These are phyloP conservation scores for Fragosphaeria purpurea DNA, from an alignment of 2,329 filamentous ascomycete species.

Conservation along the genomic window DNA sequence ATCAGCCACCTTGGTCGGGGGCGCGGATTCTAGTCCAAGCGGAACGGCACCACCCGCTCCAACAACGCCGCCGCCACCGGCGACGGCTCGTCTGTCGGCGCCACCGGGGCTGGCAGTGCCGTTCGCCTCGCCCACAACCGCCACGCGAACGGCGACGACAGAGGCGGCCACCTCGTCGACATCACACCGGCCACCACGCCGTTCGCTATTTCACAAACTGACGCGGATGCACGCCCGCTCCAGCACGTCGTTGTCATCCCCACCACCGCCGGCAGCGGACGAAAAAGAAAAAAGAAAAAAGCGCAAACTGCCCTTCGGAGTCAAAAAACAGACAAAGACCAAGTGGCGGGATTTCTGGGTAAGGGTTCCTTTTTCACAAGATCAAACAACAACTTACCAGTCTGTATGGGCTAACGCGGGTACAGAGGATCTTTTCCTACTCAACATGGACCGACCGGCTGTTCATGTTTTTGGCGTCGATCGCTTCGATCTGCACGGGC, in stretches of 20 bases:
- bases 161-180: no score
- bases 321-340: conserved; percentile 7
- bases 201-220: not conserved
- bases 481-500: conserved; percentile 43
- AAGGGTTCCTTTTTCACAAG: not conserved
- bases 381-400: not conserved
- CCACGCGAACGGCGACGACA: no score
- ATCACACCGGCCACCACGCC: no score
- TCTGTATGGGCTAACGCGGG: not conserved
- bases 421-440: conserved; percentile 37
- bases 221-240: not conserved
- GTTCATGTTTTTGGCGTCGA: conserved; percentile 33
- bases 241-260: no score
- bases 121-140: no score
- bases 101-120: no score
- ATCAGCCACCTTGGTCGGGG: not conserved
- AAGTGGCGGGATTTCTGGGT: conserved; percentile 6
- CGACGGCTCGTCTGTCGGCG: not conserved
- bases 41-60: not conserved
- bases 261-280: no score
- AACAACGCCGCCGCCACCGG: not conserved
- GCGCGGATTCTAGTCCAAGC: no score
- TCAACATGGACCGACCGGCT: conserved; percentile 41
- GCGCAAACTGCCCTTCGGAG: not conserved
- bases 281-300: not conserved